Conservation (phyloP, 1,284 basidiomycete genomes). For the Melanopsichium pennsylvanicum region DNA sequence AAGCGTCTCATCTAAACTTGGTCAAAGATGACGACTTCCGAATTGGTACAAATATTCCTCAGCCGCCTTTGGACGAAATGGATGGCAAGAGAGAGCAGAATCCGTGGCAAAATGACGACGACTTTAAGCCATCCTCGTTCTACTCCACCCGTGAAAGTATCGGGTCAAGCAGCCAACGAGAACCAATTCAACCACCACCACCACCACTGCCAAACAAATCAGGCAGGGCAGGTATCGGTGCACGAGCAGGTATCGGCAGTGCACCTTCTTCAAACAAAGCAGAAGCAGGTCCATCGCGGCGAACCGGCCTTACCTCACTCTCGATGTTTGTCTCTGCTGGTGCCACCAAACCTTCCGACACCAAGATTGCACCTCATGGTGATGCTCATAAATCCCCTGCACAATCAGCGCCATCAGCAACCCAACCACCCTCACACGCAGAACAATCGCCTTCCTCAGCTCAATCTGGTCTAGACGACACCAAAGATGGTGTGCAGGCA, state of each 20-base stretch:
- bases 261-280: not conserved
- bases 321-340: constrained; percentile 47
- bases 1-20: not conserved
- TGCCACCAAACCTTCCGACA: constrained; percentile 9
- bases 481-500: not conserved
- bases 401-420: not conserved
- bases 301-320: constrained; percentile 38
- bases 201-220: not conserved
- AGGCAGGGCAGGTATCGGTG: constrained; percentile 24
- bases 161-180: not conserved
- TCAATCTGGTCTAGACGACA: not conserved
- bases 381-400: not conserved
- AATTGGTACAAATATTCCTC: not conserved
- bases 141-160: constrained; percentile 13
- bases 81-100: not conserved
- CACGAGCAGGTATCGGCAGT: constrained; percentile 26
- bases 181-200: constrained; percentile 4
- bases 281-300: constrained; percentile 13
- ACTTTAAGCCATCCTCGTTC: constrained; percentile 33
- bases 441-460: too few species aligned
- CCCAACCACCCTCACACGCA: not conserved
- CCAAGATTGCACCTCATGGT: constrained; percentile 6
- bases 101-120: constrained; percentile 5
- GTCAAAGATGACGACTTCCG: not conserved
- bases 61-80: not conserved